Evolutionary conservation across 2,329 filamentous ascomycete species (phyloP).

Genomic region (Colletotrichum sidae): DNA sequence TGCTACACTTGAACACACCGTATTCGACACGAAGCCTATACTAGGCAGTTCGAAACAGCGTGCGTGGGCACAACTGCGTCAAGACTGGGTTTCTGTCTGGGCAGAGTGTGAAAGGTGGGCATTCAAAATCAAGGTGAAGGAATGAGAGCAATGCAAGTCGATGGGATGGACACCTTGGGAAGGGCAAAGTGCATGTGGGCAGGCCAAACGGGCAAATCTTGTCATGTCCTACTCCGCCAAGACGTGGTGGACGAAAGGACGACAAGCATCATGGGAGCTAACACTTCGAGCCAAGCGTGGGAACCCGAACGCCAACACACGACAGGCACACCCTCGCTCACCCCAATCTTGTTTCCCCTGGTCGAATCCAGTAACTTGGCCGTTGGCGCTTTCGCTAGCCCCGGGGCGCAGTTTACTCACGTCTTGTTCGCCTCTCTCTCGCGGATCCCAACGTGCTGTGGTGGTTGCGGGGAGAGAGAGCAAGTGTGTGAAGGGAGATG

Average conservation of each 20-base stretch:
- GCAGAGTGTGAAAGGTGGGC: not conserved
- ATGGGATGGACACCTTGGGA: too few relatives aligned
- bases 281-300: slow-evolving; percentile 2
- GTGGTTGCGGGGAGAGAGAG: too few relatives aligned
- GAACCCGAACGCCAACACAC: not conserved
- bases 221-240: slow-evolving; percentile 20
- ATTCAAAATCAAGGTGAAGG: not conserved
- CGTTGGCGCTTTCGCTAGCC: slow-evolving; percentile 28
- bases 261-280: slow-evolving; percentile 2
- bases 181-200: not conserved
- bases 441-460: too few relatives aligned
- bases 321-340: slow-evolving; percentile 14
- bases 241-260: not conserved
- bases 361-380: slow-evolving; percentile 25
- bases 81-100: not conserved
- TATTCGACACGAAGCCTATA: too few relatives aligned
- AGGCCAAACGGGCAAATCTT: slow-evolving; percentile 14
- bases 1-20: too few relatives aligned
- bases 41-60: slow-evolving; percentile 33
- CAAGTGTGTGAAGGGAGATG: too few relatives aligned
- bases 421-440: not conserved
- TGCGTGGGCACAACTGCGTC: slow-evolving; percentile 7
- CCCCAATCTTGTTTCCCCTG: slow-evolving; percentile 24
- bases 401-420: slow-evolving; percentile 22
- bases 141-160: too few relatives aligned